These are phyloP conservation scores for Tanacetum coccineum DNA, from an alignment of 129 eudicot species.

Conservation along the genomic window DNA sequence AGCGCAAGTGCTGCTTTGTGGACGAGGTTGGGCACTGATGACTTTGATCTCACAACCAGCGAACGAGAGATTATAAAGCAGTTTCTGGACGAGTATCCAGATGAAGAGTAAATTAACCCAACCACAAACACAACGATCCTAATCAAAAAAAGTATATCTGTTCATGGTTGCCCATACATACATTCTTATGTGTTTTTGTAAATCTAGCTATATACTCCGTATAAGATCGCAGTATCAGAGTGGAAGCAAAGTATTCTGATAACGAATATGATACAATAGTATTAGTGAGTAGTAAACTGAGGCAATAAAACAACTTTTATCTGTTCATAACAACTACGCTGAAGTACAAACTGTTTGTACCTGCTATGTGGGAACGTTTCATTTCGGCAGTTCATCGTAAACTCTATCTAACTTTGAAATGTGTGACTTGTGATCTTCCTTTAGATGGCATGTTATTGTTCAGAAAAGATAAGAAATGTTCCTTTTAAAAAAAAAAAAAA, in stretches of 20 bases:
- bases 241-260: no score
- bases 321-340: no score
- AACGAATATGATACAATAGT: no score
- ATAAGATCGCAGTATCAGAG: constrained; percentile 2
- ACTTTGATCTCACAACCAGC: constrained; percentile 58
- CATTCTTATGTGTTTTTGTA: neutral
- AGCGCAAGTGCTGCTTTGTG: constrained; percentile 58
- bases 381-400: no score
- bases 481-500: no score
- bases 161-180: constrained; percentile 4
- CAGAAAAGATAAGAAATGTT: no score
- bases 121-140: neutral
- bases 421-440: no score
- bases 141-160: constrained; percentile 17
- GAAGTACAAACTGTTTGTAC: no score
- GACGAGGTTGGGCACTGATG: constrained; percentile 53
- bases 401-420: no score
- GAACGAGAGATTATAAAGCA: constrained; percentile 62
- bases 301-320: neutral
- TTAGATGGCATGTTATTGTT: no score
- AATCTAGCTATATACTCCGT: neutral
- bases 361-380: no score
- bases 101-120: constrained; percentile 36
- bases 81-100: constrained; percentile 58
- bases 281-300: no score